phyloP scores from a whole-genome alignment of 805 yeast species.

The Candida anglica region DNA sequence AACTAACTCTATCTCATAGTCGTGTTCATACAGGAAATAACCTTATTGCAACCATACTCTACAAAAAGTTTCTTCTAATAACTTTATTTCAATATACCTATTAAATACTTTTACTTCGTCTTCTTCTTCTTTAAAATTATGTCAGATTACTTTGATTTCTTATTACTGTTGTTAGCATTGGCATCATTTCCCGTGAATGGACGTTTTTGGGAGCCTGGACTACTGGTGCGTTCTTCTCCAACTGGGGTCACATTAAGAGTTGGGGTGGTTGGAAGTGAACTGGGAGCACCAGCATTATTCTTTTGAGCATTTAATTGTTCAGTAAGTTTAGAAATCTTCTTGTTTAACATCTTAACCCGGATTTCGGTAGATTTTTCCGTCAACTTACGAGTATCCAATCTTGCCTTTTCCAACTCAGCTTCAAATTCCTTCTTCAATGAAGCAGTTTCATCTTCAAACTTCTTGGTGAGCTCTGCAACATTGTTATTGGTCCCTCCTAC shows the following conservation, averaged over 20 bases:
- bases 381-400: conserved; percentile 42
- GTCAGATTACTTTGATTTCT: no score
- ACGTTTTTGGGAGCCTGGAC: no score
- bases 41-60: neutral
- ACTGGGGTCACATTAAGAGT: no score
- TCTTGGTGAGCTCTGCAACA: conserved; percentile 7
- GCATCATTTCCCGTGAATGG: no score
- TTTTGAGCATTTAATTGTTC: conserved; percentile 30
- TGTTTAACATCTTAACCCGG: conserved; percentile 51
- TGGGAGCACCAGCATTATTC: conserved; percentile 3
- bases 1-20: no score
- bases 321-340: conserved; percentile 30
- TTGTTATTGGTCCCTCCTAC: neutral
- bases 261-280: conserved; percentile 3
- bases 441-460: conserved; percentile 16
- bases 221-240: no score
- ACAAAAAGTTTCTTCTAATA: no score
- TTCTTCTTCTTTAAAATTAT: no score
- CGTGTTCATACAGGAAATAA: neutral
- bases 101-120: no score
- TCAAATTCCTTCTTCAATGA: conserved; percentile 18
- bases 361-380: conserved; percentile 58
- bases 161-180: no score
- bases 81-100: no score
- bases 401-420: conserved; percentile 15